phyloP scores from a whole-genome alignment of 179 eudicot species.

The Silene noctiflora region DNA sequence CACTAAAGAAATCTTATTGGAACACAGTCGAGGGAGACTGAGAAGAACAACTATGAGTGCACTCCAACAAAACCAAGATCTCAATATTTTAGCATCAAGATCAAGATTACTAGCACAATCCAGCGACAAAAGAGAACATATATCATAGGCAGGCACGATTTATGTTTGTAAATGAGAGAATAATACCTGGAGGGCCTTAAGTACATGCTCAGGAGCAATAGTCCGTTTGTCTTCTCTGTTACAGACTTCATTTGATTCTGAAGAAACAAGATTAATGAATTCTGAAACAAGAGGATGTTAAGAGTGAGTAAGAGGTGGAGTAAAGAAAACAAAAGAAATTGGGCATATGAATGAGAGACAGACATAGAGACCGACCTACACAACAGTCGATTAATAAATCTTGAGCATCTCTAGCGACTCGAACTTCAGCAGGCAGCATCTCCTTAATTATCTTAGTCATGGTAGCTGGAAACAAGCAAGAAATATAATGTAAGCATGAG shows the following conservation, averaged over 20 bases:
- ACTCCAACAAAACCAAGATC: neutral
- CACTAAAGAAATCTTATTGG: neutral
- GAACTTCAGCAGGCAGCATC: slow-evolving; percentile 98
- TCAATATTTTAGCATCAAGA: neutral
- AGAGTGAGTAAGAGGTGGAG: slow-evolving; percentile 10
- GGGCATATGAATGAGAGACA: neutral
- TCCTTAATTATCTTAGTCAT: slow-evolving; percentile 98
- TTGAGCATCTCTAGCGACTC: slow-evolving; percentile 97
- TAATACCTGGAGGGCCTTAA: slow-evolving; percentile 87
- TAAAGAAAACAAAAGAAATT: no score
- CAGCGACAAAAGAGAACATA: neutral
- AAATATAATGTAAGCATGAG: slow-evolving; percentile 12
- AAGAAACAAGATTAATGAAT: slow-evolving; percentile 87
- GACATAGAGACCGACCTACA: slow-evolving; percentile 84
- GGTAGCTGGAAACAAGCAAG: slow-evolving; percentile 55
- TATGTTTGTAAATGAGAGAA: no score
- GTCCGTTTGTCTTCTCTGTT: slow-evolving; percentile 82
- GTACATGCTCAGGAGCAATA: slow-evolving; percentile 97
- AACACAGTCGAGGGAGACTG: neutral
- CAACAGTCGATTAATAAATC: slow-evolving; percentile 95
- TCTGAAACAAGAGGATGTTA: slow-evolving; percentile 38
- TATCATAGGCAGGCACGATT: no score
- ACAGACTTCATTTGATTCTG: slow-evolving; percentile 98
- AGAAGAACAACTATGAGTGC: neutral
- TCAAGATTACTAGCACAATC: neutral